These are phyloP conservation scores for Candida railenensis DNA, from an alignment of 805 yeast genomes.

Conservation along the genomic window DNA sequence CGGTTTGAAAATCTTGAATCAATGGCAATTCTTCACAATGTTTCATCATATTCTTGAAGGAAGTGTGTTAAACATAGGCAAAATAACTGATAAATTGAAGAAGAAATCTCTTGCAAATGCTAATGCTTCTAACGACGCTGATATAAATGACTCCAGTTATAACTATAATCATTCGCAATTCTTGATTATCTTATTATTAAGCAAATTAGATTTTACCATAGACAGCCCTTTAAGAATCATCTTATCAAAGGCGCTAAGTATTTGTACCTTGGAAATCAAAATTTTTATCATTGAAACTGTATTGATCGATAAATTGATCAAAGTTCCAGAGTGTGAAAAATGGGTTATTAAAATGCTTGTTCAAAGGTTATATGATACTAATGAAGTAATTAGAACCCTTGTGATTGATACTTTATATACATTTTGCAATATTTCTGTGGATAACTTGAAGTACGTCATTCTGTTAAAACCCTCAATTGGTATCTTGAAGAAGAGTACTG, in stretches of 20 bases:
- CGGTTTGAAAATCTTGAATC: constrained; percentile 70
- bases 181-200: constrained; percentile 55
- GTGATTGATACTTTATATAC: constrained; percentile 21
- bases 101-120: no score
- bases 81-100: no score
- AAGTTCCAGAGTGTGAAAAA: constrained; percentile 30
- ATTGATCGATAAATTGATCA: constrained; percentile 43
- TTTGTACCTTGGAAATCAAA: constrained; percentile 52
- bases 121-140: no score
- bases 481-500: constrained; percentile 18
- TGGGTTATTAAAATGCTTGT: constrained; percentile 59
- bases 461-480: constrained; percentile 54
- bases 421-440: constrained; percentile 14
- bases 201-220: constrained; percentile 56
- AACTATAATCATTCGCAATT: constrained; percentile 33
- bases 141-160: neutral
- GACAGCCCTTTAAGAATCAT: constrained; percentile 70
- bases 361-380: constrained; percentile 68
- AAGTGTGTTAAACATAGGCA: neutral
- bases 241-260: constrained; percentile 60
- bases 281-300: constrained; percentile 51
- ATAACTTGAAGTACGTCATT: constrained; percentile 51
- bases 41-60: constrained; percentile 66
- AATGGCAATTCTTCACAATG: constrained; percentile 84
- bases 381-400: constrained; percentile 20